Base-by-base conservation (phyloP, 305 asterid species). In the Andrographis paniculata region DNA sequence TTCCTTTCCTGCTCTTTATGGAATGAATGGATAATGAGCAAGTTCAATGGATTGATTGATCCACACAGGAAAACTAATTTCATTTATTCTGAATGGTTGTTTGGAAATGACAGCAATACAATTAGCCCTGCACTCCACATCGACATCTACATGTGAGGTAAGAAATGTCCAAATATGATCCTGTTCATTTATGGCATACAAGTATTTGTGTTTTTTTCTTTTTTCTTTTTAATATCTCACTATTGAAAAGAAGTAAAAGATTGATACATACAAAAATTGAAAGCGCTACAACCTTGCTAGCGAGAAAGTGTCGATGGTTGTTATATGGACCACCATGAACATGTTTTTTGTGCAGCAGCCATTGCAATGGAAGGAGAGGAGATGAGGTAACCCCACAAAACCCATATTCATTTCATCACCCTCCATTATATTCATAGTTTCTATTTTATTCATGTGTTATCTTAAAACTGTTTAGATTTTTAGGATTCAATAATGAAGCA, bases 251-350 rank as follows among this genome's bases (percentile, higher is more conserved):
- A n/a, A n/a, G n/a, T n/a, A n/a, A n/a, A n/a, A n/a, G n/a, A n/a
- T n/a, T n/a, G n/a, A n/a, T n/a, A n/a, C n/a, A n/a, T n/a, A n/a
- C n/a, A n/a, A n/a, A n/a, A n/a, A n/a, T n/a, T n/a, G n/a, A n/a
- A n/a, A n/a, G n/a, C n/a, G n/a, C n/a, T n/a, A n/a, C n/a, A n/a
- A n/a, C n/a, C n/a, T n/a, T n/a, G n/a, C n/a, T n/a, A n/a, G n/a
- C 30, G 30, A 24, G 30, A 4, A 24, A 3, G 8, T 24, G 30
- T 10, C 14, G 23, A 14, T 31, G 53, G 13, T 14, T 36, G 20
- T 15, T 24, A 33, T 28, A 14, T 47, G 67, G 67, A 54, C 61
- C 67, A 61, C 61, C 51, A 31, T 35, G 40, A 53, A 47, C n/a
- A n/a, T n/a, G n/a, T 45, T 24, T 24, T 13, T 7, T 33, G 14